Conservation (phyloP, 2,329 filamentous ascomycete species). For the Penicillium sp. region DNA sequence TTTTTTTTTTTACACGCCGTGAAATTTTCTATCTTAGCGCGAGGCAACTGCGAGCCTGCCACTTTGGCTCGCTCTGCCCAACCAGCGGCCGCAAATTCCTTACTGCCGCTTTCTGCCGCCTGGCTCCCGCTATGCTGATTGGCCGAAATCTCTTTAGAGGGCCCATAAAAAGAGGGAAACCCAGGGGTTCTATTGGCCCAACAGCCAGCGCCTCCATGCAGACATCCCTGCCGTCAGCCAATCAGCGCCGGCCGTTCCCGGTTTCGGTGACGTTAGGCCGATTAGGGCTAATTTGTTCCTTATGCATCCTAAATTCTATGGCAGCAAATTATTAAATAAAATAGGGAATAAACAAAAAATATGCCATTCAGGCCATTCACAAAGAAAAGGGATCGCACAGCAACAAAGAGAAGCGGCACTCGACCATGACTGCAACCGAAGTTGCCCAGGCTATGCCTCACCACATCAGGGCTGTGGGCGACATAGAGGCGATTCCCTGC, state of each 20-base stretch:
- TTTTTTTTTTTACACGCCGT: constrained; percentile 17
- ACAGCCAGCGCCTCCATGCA: not conserved
- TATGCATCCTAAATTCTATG: not conserved
- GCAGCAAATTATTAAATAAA: not conserved
- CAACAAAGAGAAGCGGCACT: not conserved
- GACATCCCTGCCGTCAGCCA: not conserved
- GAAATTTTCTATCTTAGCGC: constrained; percentile 26
- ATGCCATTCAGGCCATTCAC: too few species aligned
- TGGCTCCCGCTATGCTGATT: not conserved
- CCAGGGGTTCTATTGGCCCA: not conserved
- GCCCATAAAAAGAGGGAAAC: not conserved
- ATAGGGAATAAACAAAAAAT: not conserved
- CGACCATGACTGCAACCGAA: constrained; percentile 11
- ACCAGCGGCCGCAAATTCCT: not conserved
- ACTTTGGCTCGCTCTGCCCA: constrained; percentile 3
- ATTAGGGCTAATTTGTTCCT: not conserved
- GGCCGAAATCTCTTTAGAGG: not conserved
- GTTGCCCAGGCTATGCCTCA: not conserved
- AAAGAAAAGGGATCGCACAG: too few species aligned
- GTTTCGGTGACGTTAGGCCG: constrained; percentile 5
- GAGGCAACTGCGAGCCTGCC: constrained; percentile 20
- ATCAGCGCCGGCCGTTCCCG: not conserved
- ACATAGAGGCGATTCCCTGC: constrained; percentile 57
- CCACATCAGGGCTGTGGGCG: not conserved
- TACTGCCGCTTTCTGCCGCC: constrained; percentile 9